Base-by-base conservation (phyloP, 352 stramenopile genomes). In the Aphanomyces cochlioides region DNA sequence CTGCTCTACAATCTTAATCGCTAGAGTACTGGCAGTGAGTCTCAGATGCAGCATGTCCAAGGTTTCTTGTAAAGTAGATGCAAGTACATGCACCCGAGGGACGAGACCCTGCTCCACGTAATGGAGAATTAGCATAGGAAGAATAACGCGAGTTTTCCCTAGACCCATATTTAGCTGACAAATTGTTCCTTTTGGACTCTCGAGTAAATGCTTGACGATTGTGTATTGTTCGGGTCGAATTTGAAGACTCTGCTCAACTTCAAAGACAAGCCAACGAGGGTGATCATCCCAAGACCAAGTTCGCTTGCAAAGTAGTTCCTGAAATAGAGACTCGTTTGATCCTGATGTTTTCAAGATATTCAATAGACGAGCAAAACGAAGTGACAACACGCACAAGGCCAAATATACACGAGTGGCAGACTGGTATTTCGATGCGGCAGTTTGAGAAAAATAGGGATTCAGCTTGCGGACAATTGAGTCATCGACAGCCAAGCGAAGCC, bases 141-240 rank as follows among this genome's bases (percentile, higher is more conserved):
- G 58, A 63, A 96, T 94, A 38, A 96, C 90, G 4, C 80, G 72
- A n/a, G 87, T 96, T 76, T 96, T 95, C n/a, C 89, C 89, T 34
- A 85, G 74, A 0, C 88, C 90, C 87, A 96, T 96, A 67, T 95
- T 95, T 5, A 96, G 77, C 66, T 96, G 87, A 12, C 84, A 89
- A 10, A 95, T 81, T 3, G 82, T 77, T 37, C 84, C 79, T n/a
- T 3, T 45, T 12, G 79, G 79, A 12, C 82, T 74, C 7, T 88
- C 50, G 41, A 96, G 83, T 21, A 97, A 72, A 53, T 96, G 84
- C n/a, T 79, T 64, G 7, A 85, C 80, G 37, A 95, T 79, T 3
- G 87, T 74, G 61, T 81, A 92, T 67, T 96, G 88, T 43, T 92
- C 84, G n/a, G 79, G 82, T 0, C 87, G 80, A 36, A 96, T 96